phyloP scores from a whole-genome alignment of 768 basidiomycete species.

The Pholiota microspora region DNA sequence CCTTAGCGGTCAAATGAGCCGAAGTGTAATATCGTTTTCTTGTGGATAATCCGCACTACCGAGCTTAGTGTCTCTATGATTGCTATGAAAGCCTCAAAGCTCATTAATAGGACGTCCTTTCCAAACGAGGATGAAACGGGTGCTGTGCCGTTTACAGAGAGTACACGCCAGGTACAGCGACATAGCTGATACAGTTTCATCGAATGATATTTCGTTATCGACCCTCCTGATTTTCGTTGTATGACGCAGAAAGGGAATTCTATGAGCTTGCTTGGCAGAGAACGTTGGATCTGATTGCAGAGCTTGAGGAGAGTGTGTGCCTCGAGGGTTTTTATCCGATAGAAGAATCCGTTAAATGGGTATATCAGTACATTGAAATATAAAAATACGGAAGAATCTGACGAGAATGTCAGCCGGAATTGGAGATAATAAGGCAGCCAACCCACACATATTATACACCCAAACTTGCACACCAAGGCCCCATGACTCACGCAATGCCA shows the following conservation, averaged over 20 bases:
- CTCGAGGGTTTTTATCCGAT: constrained; percentile 24
- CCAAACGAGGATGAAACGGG: constrained; percentile 16
- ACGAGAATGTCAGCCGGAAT: background rate
- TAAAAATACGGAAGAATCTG: constrained; percentile 3
- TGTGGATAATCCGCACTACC: constrained; percentile 6
- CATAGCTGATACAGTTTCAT: constrained; percentile 13
- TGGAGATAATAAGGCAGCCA: constrained; percentile 13
- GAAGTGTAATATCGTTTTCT: background rate
- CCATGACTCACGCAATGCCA: constrained; percentile 4
- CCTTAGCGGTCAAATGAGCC: background rate
- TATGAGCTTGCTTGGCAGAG: constrained; percentile 4
- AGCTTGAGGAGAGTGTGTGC: constrained; percentile 11
- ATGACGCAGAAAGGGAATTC: constrained; percentile 11
- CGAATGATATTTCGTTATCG: constrained; percentile 9
- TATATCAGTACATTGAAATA: constrained; percentile 22
- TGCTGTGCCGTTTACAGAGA: constrained; percentile 7
- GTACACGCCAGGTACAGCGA: constrained; percentile 5
- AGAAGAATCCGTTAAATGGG: constrained; percentile 18
- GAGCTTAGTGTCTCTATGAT: constrained; percentile 4
- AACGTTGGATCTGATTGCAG: constrained; percentile 17
- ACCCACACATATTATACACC: constrained; percentile 9
- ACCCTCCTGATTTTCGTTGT: constrained; percentile 6
- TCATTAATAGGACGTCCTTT: constrained; percentile 14
- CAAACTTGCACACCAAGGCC: constrained; percentile 3
- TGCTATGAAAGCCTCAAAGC: constrained; percentile 9